Evolutionary conservation across 2,329 filamentous ascomycete species (phyloP).

Genomic region (Cercospora nicotianae): DNA sequence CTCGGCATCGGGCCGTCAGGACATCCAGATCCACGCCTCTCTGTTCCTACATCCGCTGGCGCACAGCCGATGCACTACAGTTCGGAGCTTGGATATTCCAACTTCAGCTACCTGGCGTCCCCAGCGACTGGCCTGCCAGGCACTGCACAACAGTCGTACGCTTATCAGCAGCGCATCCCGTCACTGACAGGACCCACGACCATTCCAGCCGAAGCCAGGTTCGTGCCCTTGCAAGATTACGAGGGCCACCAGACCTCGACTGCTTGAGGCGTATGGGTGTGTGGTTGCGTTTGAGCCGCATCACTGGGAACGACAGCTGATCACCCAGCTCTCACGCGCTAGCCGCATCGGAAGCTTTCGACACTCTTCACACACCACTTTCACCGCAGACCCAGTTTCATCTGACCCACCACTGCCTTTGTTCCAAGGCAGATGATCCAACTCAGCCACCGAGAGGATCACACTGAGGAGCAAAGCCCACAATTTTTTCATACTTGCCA

Average conservation of each 20-base stretch:
- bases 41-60: slow-evolving; percentile 34
- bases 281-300: slow-evolving; percentile 26
- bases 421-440: slow-evolving; percentile 26
- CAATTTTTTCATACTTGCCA: slow-evolving; percentile 15
- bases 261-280: slow-evolving; percentile 26
- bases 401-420: slow-evolving; percentile 27
- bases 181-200: slow-evolving; percentile 32
- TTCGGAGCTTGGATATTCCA: slow-evolving; percentile 33
- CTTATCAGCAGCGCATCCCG: slow-evolving; percentile 33
- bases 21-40: slow-evolving; percentile 42
- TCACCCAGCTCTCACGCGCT: slow-evolving; percentile 24
- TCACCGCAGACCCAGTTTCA: slow-evolving; percentile 20
- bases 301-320: slow-evolving; percentile 19
- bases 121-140: slow-evolving; percentile 36
- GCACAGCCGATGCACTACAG: slow-evolving; percentile 37
- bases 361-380: slow-evolving; percentile 25
- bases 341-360: slow-evolving; percentile 16
- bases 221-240: slow-evolving; percentile 40
- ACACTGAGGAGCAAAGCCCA: slow-evolving; percentile 23
- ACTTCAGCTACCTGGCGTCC: slow-evolving; percentile 34
- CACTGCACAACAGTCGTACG: slow-evolving; percentile 33
- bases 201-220: slow-evolving; percentile 34
- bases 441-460: slow-evolving; percentile 22
- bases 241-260: slow-evolving; percentile 35
- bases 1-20: slow-evolving; percentile 40